phyloP scores from a whole-genome alignment of 768 basidiomycete species.

The Pleurotus tuber-regium region DNA sequence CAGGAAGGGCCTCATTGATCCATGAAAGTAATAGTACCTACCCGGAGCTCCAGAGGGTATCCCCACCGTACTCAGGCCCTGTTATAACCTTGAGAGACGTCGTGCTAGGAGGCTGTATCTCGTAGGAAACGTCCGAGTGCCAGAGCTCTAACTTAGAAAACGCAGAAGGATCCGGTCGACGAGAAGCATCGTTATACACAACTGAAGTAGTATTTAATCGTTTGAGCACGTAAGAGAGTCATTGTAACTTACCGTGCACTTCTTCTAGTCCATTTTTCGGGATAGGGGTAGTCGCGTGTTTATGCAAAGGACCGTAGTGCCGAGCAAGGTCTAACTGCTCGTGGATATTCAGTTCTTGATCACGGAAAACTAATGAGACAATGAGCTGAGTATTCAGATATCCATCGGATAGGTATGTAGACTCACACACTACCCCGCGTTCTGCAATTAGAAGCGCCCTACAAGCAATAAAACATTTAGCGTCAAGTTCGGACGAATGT shows the following conservation, averaged over 20 bases:
- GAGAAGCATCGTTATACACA: conserved; percentile 66
- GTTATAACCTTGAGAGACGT: conserved; percentile 77
- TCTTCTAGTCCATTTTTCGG: conserved; percentile 74
- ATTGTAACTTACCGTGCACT: conserved; percentile 68
- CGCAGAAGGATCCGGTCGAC: conserved; percentile 58
- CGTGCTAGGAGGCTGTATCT: conserved; percentile 75
- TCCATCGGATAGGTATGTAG: not conserved
- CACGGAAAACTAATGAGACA: conserved; percentile 57
- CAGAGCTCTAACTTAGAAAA: conserved; percentile 77
- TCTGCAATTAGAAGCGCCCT: conserved; percentile 76
- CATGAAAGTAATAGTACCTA: conserved; percentile 25
- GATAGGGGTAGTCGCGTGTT: conserved; percentile 79
- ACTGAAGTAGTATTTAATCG: conserved; percentile 36
- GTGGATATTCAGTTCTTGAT: conserved; percentile 67
- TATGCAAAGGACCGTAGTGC: conserved; percentile 75
- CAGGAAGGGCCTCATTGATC: not conserved
- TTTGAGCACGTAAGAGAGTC: not conserved
- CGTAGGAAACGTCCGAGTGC: conserved; percentile 84
- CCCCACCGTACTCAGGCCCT: conserved; percentile 69
- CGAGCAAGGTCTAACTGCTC: conserved; percentile 72
- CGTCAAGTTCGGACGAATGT: no score
- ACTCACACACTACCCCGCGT: conserved; percentile 72
- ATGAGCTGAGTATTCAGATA: conserved; percentile 2
- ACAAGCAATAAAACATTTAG: conserved; percentile 13
- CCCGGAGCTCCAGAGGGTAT: conserved; percentile 83